Evolutionary conservation across 2,329 filamentous ascomycete genomes (phyloP).

Genomic region (Xylaria sp.): DNA sequence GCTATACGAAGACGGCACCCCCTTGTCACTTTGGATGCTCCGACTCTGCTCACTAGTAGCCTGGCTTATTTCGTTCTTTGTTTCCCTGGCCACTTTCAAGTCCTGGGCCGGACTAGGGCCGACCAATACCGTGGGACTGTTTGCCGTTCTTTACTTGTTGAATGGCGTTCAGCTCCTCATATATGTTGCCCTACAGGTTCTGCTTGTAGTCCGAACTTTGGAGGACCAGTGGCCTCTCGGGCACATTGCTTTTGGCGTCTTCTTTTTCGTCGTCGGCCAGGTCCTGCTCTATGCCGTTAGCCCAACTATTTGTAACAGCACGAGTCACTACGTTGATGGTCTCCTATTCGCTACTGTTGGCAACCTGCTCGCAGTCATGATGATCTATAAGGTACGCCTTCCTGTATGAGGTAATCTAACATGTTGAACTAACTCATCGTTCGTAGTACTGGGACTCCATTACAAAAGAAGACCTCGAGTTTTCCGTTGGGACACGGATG

Average conservation of each 20-base stretch:
- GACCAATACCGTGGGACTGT: slow-evolving; percentile 84
- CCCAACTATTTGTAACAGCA: slow-evolving; percentile 78
- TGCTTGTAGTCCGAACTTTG: slow-evolving; percentile 87
- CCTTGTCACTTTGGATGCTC: slow-evolving; percentile 90
- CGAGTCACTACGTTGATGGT: slow-evolving; percentile 92
- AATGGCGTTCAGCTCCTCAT: slow-evolving; percentile 86
- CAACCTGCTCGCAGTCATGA: slow-evolving; percentile 96
- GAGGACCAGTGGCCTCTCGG: slow-evolving; percentile 95
- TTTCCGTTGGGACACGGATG: slow-evolving; percentile 91
- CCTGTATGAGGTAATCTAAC: slow-evolving; percentile 2
- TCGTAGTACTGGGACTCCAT: slow-evolving; percentile 97
- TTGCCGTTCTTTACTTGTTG: slow-evolving; percentile 89
- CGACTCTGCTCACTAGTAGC: slow-evolving; percentile 78
- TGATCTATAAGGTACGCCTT: slow-evolving; percentile 88
- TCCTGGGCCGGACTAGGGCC: slow-evolving; percentile 85
- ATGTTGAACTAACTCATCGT: slow-evolving; percentile 38
- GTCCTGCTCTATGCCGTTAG: slow-evolving; percentile 92
- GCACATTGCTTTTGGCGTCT: slow-evolving; percentile 86
- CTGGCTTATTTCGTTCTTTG: slow-evolving; percentile 84
- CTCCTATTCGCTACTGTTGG: slow-evolving; percentile 93
- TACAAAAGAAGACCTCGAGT: slow-evolving; percentile 96
- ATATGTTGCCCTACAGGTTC: slow-evolving; percentile 84
- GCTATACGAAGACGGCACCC: slow-evolving; percentile 95
- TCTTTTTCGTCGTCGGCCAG: slow-evolving; percentile 92
- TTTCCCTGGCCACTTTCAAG: slow-evolving; percentile 92